A percentile compares a stretch with the other conserved stretches of the same genome.
phyloP scores from a whole-genome alignment of 805 yeast species.

The Candida xyloterini region DNA sequence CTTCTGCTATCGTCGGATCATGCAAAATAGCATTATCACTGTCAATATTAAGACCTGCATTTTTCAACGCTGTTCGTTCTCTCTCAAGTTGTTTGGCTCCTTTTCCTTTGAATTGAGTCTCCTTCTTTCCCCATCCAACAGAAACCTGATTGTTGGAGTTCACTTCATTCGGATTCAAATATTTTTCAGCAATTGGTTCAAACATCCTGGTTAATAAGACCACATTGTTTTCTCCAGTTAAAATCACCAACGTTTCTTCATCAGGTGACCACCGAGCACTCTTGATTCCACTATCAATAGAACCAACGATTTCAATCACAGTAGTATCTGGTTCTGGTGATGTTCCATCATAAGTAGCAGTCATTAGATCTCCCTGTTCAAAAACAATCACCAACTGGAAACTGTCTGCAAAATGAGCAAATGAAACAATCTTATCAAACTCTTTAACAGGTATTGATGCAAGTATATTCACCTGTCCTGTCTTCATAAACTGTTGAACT shows the following conservation, averaged over 20 bases:
- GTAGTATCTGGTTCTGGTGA: slow-evolving; percentile 50
- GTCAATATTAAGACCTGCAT: slow-evolving; percentile 67
- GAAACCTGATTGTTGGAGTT: slow-evolving; percentile 76
- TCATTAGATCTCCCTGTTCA: slow-evolving; percentile 70
- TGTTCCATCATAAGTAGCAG: slow-evolving; percentile 55
- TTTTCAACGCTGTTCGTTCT: slow-evolving; percentile 51
- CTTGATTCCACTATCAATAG: slow-evolving; percentile 69
- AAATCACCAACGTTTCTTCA: slow-evolving; percentile 76
- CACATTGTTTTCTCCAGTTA: slow-evolving; percentile 59
- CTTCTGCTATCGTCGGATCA: slow-evolving; percentile 84
- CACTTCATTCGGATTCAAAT: slow-evolving; percentile 60
- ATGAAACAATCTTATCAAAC: slow-evolving; percentile 46
- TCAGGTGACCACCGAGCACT: slow-evolving; percentile 89
- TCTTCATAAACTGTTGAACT: slow-evolving; percentile 71
- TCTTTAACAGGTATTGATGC: slow-evolving; percentile 57
- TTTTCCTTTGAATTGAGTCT: slow-evolving; percentile 93
- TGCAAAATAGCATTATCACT: slow-evolving; percentile 51
- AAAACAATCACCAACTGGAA: slow-evolving; percentile 65
- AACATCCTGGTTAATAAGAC: slow-evolving; percentile 69
- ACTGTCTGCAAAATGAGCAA: slow-evolving; percentile 69
- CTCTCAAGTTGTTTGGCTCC: slow-evolving; percentile 83
- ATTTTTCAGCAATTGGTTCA: slow-evolving; percentile 72
- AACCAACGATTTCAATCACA: slow-evolving; percentile 73
- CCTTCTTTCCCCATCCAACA: slow-evolving; percentile 98
- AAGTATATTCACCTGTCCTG: slow-evolving; percentile 54